Evolutionary conservation across 2,329 filamentous ascomycete species (phyloP).

Genomic region (Simplicillium sp.): DNA sequence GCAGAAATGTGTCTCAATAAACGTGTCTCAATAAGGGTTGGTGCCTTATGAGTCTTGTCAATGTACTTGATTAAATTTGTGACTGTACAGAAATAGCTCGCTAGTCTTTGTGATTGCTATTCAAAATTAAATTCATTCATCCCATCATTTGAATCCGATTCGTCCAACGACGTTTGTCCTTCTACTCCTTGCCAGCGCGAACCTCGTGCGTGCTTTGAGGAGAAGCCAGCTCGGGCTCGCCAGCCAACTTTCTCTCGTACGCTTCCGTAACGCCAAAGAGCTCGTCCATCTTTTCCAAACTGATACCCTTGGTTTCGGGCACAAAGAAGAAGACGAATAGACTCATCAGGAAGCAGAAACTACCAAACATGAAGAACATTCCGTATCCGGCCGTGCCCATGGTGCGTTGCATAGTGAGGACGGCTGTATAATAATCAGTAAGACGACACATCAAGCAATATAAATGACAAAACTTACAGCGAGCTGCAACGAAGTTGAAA

Average conservation of each 20-base stretch:
- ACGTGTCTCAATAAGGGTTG: too few relatives aligned
- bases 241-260: slow-evolving; percentile 18
- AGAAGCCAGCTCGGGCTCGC: slow-evolving; percentile 17
- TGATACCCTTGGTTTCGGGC: slow-evolving; percentile 60
- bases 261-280: slow-evolving; percentile 50
- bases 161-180: too few relatives aligned
- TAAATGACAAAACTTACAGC: slow-evolving; percentile 24
- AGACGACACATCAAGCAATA: neutral
- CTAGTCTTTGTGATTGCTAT: too few relatives aligned
- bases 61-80: too few relatives aligned
- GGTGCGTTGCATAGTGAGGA: slow-evolving; percentile 56
- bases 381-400: slow-evolving; percentile 32
- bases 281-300: slow-evolving; percentile 57
- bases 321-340: slow-evolving; percentile 58
- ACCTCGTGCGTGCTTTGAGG: neutral
- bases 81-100: too few relatives aligned
- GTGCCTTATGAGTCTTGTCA: too few relatives aligned
- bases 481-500: slow-evolving; percentile 65
- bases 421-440: slow-evolving; percentile 23
- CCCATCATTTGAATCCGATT: too few relatives aligned
- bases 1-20: too few relatives aligned
- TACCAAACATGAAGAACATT: slow-evolving; percentile 61
- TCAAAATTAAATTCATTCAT: too few relatives aligned
- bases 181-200: too few relatives aligned
- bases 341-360: slow-evolving; percentile 56